These are phyloP conservation scores for Pseudozyma hubeiensis DNA, from an alignment of 1,284 basidiomycete genomes.

Conservation along the genomic window DNA sequence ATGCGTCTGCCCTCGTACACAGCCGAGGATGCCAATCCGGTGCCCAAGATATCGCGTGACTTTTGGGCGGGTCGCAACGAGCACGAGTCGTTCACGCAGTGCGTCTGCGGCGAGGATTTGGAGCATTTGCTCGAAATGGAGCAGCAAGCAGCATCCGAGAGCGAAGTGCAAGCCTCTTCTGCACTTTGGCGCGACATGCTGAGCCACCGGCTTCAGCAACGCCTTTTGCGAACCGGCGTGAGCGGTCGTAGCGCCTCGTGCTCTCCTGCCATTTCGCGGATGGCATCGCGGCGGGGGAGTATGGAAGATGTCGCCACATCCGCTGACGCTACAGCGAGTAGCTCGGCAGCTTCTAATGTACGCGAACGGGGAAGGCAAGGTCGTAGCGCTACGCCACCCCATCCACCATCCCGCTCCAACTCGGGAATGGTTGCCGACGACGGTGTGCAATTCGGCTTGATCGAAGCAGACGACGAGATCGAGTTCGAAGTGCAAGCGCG, in stretches of 20 bases:
- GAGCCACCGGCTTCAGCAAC: conserved; percentile 36
- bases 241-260: conserved; percentile 16
- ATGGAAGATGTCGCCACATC: conserved; percentile 17
- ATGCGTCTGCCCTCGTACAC: conserved; percentile 50
- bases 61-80: conserved; percentile 51
- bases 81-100: conserved; percentile 48
- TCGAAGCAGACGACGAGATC: conserved; percentile 47
- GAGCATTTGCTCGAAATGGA: conserved; percentile 47
- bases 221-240: conserved; percentile 12
- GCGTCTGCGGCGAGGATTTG: conserved; percentile 52
- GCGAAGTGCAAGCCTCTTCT: conserved; percentile 36
- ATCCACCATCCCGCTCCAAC: conserved; percentile 3
- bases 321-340: background rate
- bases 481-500: conserved; percentile 53
- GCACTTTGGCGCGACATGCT: conserved; percentile 50
- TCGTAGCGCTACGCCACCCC: background rate
- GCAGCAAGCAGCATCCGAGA: conserved; percentile 33
- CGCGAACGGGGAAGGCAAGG: conserved; percentile 16
- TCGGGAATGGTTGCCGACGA: conserved; percentile 8
- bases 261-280: conserved; percentile 22
- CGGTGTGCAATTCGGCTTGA: conserved; percentile 27
- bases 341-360: background rate
- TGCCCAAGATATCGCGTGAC: conserved; percentile 46
- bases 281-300: conserved; percentile 22
- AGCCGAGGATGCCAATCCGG: conserved; percentile 44